Evolutionary conservation across 495 filamentous ascomycete species (phyloP), one percentile per base, ranked within the genome.

Genomic region (Penicillium odoratum): DNA sequence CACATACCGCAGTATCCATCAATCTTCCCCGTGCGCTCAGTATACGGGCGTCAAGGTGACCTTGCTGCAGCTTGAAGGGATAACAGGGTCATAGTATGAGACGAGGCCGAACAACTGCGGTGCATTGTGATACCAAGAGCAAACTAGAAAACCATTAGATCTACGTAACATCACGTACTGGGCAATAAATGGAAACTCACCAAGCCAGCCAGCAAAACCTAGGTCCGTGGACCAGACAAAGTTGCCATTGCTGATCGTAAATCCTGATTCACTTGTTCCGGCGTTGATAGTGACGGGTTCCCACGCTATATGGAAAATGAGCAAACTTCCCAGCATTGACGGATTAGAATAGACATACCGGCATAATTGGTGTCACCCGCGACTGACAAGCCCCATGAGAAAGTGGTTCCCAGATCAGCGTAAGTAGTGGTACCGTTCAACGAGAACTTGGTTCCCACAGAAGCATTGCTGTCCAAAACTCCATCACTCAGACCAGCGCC

Each of bases 71-170:
- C 72, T 76, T 33, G 63, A 68, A 21, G 80, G 79, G 15, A 79
- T 64, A 0, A 57, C 43, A 16, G 68, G 21, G 11, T 67, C 16
- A 36, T 68, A 70, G 55, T 61, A 69, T 11, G 49, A 48, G 51
- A 75, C 56, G 21, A 76, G 61, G 63, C 71, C 81, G 70, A 84
- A 84, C 7, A 83, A 70, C 63, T 85, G 81, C 10, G 82, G 81
- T 25, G 64, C 72, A 47, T 77, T 79, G 63, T 83, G 81, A 60
- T 65, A 79, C 80, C 82, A 84, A 53, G 83, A 76, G 50, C 82
- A 84, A 6, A 78, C 81, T 84, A 53, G 5, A 33, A 42, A 21
- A 50, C 16, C 28, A 7, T 34, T 6, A 51, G 44, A 34, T 33
- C 7, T 15, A 28, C 5, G 36, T n/a, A 29, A 29, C 44, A 33